Percentiles rank a stretch among this genome's conserved stretches.
Conservation (phyloP, 345 rosid species). For the Boechera retrofracta region DNA sequence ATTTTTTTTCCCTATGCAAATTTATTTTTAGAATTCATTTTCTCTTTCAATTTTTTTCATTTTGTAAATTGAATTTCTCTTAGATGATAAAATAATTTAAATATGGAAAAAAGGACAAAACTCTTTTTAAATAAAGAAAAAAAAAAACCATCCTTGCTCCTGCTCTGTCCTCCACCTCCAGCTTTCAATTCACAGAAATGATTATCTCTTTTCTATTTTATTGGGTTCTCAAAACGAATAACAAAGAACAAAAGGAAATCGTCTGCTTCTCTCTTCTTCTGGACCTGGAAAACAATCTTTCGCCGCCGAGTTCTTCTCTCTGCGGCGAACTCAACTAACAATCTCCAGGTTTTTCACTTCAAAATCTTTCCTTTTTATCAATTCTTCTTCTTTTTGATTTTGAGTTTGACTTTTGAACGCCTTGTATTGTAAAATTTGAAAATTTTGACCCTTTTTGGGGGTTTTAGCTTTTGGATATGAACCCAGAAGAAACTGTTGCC, state of each 20-base stretch:
- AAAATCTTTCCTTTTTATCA: neutral
- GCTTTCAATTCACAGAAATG: conserved; percentile 26
- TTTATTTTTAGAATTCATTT: neutral
- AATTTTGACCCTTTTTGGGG: neutral
- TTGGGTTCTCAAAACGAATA: conserved; percentile 3
- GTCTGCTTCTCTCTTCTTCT: conserved; percentile 11
- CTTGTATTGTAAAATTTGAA: neutral
- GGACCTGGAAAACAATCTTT: conserved; percentile 12
- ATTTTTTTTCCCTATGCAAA: neutral
- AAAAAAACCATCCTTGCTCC: conserved; percentile 3
- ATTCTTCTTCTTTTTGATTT: neutral
- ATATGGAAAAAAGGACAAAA: conserved; percentile 14
- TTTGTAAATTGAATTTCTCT: neutral
- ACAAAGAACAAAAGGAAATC: neutral
- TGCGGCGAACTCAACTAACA: conserved; percentile 19
- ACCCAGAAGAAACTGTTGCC: conserved; percentile 13
- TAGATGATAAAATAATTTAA: neutral
- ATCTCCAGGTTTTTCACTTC: conserved; percentile 36
- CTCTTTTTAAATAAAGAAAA: neutral
- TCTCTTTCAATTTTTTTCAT: neutral
- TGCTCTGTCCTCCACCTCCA: conserved; percentile 11
- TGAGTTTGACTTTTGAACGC: neutral
- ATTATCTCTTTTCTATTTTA: conserved; percentile 39
- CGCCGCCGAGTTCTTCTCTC: conserved; percentile 42
- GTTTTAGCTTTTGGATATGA: neutral